Percentiles rank a stretch among this genome's conserved stretches.
These are phyloP conservation scores for Verticillium nonalfalfae DNA, from an alignment of 2,329 filamentous ascomycete species.

Conservation along the genomic window DNA sequence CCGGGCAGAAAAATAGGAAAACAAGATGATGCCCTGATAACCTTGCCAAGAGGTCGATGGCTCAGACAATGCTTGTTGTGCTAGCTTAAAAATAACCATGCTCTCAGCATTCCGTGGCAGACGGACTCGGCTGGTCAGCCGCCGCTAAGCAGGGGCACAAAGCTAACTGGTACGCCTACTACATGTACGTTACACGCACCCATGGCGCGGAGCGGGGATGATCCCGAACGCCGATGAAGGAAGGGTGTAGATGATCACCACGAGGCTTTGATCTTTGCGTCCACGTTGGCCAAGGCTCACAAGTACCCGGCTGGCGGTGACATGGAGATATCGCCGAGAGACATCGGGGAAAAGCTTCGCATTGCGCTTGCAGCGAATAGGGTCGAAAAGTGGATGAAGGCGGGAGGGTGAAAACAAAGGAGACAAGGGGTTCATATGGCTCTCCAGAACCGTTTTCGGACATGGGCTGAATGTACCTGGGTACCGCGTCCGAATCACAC, in stretches of 20 bases:
- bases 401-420: too few species aligned
- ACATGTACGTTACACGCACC: not conserved
- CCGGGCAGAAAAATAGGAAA: not conserved
- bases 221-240: not conserved
- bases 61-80: not conserved
- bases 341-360: too few species aligned
- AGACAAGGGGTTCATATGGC: too few species aligned
- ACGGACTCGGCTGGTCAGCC: not conserved
- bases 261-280: not conserved
- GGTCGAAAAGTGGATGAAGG: too few species aligned
- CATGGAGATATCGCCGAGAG: not conserved
- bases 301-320: not conserved
- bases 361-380: too few species aligned
- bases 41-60: not conserved
- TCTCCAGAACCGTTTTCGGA: too few species aligned
- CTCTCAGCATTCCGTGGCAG: not conserved
- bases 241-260: not conserved
- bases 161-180: not conserved
- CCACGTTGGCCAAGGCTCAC: not conserved
- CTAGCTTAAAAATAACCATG: too few species aligned
- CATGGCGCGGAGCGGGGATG: not conserved
- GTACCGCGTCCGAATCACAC: too few species aligned
- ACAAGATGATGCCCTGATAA: not conserved
- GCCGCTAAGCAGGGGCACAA: not conserved
- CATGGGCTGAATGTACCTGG: too few species aligned